Percentiles rank a stretch among this genome's conserved stretches.
These are phyloP conservation scores for Claviceps purpurea DNA, from an alignment of 2,329 filamentous ascomycete species.

Conservation along the genomic window DNA sequence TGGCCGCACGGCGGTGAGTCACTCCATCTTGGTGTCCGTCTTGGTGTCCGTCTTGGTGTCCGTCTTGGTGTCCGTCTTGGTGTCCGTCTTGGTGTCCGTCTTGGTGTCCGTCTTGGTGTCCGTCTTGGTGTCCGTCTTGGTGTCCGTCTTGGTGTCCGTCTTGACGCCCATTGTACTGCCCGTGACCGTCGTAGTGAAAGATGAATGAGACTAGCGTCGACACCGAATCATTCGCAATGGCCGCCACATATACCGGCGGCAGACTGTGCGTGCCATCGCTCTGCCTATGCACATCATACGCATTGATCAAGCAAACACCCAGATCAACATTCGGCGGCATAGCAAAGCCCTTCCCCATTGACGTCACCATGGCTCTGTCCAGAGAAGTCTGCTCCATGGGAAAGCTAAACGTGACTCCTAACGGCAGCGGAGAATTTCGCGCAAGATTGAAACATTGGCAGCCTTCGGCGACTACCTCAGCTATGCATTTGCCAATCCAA, in stretches of 20 bases:
- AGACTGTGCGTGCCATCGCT: slow-evolving; percentile 36
- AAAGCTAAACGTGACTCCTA: slow-evolving; percentile 60
- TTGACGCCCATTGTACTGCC: too few species aligned
- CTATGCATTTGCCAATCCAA: slow-evolving; percentile 73
- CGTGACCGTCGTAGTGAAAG: slow-evolving; percentile 45
- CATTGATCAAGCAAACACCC: slow-evolving; percentile 42
- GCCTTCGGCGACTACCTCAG: slow-evolving; percentile 53
- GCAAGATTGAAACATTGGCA: slow-evolving; percentile 29
- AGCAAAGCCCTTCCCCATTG: slow-evolving; percentile 59
- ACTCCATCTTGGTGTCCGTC: slow-evolving; percentile 16
- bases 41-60: too few species aligned
- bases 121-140: too few species aligned
- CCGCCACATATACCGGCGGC: slow-evolving; percentile 50
- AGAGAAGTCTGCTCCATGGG: slow-evolving; percentile 53
- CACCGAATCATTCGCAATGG: slow-evolving; percentile 72
- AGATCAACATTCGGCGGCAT: slow-evolving; percentile 48
- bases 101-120: too few species aligned
- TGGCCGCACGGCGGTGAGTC: slow-evolving; percentile 50
- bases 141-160: too few species aligned
- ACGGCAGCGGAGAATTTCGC: slow-evolving; percentile 34
- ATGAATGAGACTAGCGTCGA: slow-evolving; percentile 67
- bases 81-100: too few species aligned
- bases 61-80: too few species aligned
- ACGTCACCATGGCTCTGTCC: slow-evolving; percentile 48
- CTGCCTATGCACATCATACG: slow-evolving; percentile 41